phyloP scores from a whole-genome alignment of 331 rosid species.

The Cucumis variabilis region DNA sequence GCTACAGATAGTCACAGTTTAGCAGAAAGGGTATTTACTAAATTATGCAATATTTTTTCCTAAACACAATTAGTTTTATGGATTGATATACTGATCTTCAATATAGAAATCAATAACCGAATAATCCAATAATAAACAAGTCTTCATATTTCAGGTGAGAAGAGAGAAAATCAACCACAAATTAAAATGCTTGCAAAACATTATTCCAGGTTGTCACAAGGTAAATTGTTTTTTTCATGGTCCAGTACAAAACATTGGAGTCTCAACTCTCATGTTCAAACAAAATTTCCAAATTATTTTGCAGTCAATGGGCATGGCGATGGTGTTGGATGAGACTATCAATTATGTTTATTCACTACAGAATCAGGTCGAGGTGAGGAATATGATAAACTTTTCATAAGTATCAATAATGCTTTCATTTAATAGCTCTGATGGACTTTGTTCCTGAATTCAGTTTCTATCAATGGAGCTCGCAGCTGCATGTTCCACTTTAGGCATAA shows the following conservation, averaged over 20 bases:
- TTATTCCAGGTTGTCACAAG: slow-evolving; percentile 42
- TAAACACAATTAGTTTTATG: neutral
- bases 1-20: slow-evolving; percentile 45
- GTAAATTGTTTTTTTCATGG: neutral
- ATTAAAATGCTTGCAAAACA: slow-evolving; percentile 37
- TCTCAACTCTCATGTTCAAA: slow-evolving; percentile 2
- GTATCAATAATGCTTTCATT: neutral
- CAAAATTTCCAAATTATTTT: neutral
- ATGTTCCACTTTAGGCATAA: slow-evolving; percentile 30
- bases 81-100: neutral
- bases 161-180: slow-evolving; percentile 40
- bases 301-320: slow-evolving; percentile 39
- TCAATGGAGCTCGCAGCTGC: slow-evolving; percentile 41
- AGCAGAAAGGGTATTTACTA: slow-evolving; percentile 42
- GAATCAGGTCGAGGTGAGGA: slow-evolving; percentile 44
- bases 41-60: neutral
- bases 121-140: neutral
- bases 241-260: neutral
- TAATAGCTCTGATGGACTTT: slow-evolving; percentile 6
- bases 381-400: neutral
- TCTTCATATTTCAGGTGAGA: slow-evolving; percentile 40
- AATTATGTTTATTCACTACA: slow-evolving; percentile 40
- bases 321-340: slow-evolving; percentile 44
- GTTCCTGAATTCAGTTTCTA: slow-evolving; percentile 38
- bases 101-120: slow-evolving; percentile 11